These are phyloP conservation scores for Arabidopsis hybrid DNA, from an alignment of 441 rosid genomes.

Conservation along the genomic window DNA sequence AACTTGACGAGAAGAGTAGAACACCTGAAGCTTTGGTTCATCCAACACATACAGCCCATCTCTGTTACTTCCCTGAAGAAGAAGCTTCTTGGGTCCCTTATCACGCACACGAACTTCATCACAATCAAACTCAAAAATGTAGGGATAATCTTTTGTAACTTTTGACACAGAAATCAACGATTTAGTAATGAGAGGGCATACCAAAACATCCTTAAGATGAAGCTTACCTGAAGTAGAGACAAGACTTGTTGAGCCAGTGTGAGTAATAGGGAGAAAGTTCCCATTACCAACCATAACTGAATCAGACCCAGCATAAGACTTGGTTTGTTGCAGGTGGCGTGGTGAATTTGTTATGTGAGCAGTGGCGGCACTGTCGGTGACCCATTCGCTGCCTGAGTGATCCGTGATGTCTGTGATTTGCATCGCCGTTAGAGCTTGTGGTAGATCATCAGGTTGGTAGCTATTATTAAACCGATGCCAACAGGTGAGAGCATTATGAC, in stretches of 20 bases:
- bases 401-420: neutral
- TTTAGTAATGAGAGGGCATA: neutral
- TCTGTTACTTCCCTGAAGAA: no score
- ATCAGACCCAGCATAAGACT: neutral
- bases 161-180: neutral
- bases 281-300: neutral
- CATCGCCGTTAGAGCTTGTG: neutral
- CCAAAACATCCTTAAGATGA: neutral
- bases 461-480: neutral
- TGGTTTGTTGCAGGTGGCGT: accelerated
- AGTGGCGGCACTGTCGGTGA: neutral
- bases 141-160: neutral
- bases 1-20: no score
- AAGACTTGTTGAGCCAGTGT: neutral
- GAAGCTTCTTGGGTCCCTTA: no score
- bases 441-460: neutral
- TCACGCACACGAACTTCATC: neutral
- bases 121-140: neutral
- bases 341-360: neutral
- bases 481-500: neutral
- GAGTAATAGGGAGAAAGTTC: neutral
- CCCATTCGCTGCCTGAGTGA: no score
- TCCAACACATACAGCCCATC: no score
- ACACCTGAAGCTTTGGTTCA: no score
- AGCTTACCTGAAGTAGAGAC: neutral